Evolutionary conservation across 78 protist genomes (phyloP), one percentile per base, ranked within the genome.

Genomic region (Trichosphaerium sp.): DNA sequence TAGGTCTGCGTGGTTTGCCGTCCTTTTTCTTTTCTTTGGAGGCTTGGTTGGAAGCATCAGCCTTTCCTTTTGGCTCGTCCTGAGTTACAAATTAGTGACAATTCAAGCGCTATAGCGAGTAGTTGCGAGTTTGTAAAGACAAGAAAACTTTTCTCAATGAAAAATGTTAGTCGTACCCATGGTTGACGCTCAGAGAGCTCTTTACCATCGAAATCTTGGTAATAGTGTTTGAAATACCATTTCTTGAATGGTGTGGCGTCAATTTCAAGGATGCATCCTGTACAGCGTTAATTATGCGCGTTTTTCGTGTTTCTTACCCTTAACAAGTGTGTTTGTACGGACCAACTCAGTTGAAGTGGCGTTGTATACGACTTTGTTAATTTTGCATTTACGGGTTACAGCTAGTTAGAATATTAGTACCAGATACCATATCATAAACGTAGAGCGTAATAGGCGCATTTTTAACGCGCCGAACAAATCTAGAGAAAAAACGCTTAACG

Each of bases 291-390:
- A 96, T 1, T 74, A 97, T 83, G 55, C 98, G 93, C 74, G 88
- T 49, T 74, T 88, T 87, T 62, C 79, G 74, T 75, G 90, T 69
- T n/a, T n/a, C n/a, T n/a, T n/a, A n/a, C 64, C 63, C 96, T 94
- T 97, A 58, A 93, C 98, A n/a, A 97, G 85, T 21, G 99, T 93
- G 83, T 97, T 95, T 79, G 99, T 97, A 67, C 99, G 94, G 61
- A 96, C 96, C 62, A 93, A 80, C 89, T 96, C 99, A 94, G 94
- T 96, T 90, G 85, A 84, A 47, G 99, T 71, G 28, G 99, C 97
- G 88, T 96, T 94, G 96, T 94, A 97, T 42, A 92, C 97, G 28
- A 95, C 98, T 38, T 88, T 91, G 41, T 94, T 1, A 74, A 97
- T 83, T 52, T 98, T 92, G 75, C 87, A 47, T 74, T 88, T 87